phyloP scores from a whole-genome alignment of 352 stramenopile species.

The Globisporangium recalcitrans region DNA sequence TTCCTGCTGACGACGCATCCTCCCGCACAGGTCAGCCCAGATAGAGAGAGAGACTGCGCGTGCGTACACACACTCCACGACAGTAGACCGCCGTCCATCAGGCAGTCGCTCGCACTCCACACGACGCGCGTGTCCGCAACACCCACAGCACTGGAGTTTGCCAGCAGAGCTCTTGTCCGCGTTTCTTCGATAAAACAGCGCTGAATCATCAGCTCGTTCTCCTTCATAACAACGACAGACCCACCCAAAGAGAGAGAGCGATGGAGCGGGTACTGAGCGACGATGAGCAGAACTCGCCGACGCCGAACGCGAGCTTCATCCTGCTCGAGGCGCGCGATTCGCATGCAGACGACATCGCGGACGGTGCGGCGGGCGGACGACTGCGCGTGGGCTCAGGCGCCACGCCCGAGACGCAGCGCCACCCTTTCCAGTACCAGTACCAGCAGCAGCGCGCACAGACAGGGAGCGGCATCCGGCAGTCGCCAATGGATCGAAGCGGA shows the following conservation, averaged over 20 bases:
- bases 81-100: background rate
- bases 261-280: constrained; percentile 11
- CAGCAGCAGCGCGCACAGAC: constrained; percentile 9
- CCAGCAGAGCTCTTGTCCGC: background rate
- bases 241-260: background rate
- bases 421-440: constrained; percentile 8
- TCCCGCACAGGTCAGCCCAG: no score
- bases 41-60: background rate
- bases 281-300: constrained; percentile 20
- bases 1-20: background rate
- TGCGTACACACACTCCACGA: background rate
- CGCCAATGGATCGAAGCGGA: background rate
- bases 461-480: background rate
- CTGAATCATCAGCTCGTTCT: background rate
- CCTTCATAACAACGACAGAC: background rate
- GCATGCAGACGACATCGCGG: background rate
- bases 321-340: constrained; percentile 49
- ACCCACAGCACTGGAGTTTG: background rate
- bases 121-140: background rate
- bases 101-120: background rate
- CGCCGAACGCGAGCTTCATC: constrained; percentile 57
- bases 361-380: background rate
- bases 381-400: no score
- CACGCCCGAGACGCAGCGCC: constrained; percentile 1
- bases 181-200: constrained; percentile 1